A percentile compares a stretch with the other conserved stretches of the same genome.
Conservation (phyloP, 192 early-diverging fungal species). For the Piromyces finnis region DNA sequence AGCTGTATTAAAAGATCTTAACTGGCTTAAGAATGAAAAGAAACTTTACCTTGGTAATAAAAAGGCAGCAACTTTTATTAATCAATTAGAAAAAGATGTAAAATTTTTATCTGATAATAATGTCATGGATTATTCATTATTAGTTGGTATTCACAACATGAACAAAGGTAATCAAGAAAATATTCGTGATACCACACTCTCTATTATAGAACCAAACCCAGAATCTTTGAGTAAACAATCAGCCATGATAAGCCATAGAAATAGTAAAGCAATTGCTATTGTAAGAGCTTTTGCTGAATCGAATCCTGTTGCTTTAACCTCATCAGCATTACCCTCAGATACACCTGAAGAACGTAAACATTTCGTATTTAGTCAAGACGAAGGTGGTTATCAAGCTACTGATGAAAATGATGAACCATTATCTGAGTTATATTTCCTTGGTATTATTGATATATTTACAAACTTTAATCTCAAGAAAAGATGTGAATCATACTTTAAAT, state of each 20-base stretch:
- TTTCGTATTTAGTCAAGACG: slow-evolving; percentile 77
- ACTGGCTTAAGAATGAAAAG: slow-evolving; percentile 65
- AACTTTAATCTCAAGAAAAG: slow-evolving; percentile 78
- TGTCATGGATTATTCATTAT: slow-evolving; percentile 98
- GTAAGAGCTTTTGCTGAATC: slow-evolving; percentile 30
- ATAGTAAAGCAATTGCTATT: slow-evolving; percentile 14
- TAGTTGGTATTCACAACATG: slow-evolving; percentile 82
- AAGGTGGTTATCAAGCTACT: slow-evolving; percentile 73
- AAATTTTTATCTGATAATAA: slow-evolving; percentile 6
- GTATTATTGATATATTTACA: slow-evolving; percentile 96
- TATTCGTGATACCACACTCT: slow-evolving; percentile 1
- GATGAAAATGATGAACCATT: slow-evolving; percentile 46
- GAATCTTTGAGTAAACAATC: neutral
- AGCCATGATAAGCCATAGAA: slow-evolving; percentile 1
- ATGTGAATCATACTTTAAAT: slow-evolving; percentile 78
- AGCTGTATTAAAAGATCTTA: slow-evolving; percentile 91
- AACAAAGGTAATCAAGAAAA: slow-evolving; percentile 45
- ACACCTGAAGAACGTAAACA: slow-evolving; percentile 40
- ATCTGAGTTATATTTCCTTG: slow-evolving; percentile 77
- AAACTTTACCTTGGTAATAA: slow-evolving; percentile 64
- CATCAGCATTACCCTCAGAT: slow-evolving; percentile 31
- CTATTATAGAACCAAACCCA: neutral
- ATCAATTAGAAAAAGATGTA: slow-evolving; percentile 78
- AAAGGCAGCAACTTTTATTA: slow-evolving; percentile 60
- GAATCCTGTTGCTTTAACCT: slow-evolving; percentile 36